phyloP scores from a whole-genome alignment of 2,329 filamentous ascomycete species.

The Hypoxylon sp. region DNA sequence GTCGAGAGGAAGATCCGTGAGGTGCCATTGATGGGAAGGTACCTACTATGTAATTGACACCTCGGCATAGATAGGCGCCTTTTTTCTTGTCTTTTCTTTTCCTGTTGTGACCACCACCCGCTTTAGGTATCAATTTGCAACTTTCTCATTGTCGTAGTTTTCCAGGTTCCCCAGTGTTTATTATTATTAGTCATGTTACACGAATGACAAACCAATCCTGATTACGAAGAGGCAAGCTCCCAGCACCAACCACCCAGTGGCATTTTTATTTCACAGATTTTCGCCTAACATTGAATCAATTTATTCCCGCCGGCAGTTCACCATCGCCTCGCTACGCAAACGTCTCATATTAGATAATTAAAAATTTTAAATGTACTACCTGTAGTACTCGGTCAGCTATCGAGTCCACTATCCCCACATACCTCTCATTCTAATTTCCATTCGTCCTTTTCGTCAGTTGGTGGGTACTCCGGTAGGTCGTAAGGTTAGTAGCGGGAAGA shows the following conservation, averaged over 20 bases:
- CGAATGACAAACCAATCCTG: constrained; percentile 37
- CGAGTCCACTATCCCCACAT: constrained; percentile 25
- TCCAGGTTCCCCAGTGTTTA: constrained; percentile 8
- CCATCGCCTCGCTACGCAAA: constrained; percentile 31
- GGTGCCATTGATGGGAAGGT: constrained; percentile 26
- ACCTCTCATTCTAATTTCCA: constrained; percentile 27
- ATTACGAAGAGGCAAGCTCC: constrained; percentile 29
- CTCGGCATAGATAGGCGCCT: not conserved
- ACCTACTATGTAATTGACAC: no score
- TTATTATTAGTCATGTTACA: constrained; percentile 39
- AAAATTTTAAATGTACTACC: constrained; percentile 10
- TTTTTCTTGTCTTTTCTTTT: constrained; percentile 1
- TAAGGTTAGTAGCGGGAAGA: no score
- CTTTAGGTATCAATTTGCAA: constrained; percentile 39
- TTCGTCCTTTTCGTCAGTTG: constrained; percentile 27
- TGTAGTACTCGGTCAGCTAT: constrained; percentile 29
- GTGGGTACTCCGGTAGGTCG: not conserved
- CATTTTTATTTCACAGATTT: not conserved
- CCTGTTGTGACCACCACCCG: constrained; percentile 19
- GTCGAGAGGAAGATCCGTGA: constrained; percentile 12
- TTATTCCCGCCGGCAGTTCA: constrained; percentile 34
- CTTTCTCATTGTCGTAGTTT: constrained; percentile 20
- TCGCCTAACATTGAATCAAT: not conserved
- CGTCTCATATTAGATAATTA: constrained; percentile 23
- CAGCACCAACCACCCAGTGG: constrained; percentile 12